A percentile compares a stretch with the other conserved stretches of the same genome.
Evolutionary conservation across 768 basidiomycete species (phyloP).

Genomic region (Lactarius pseudohatsudake): DNA sequence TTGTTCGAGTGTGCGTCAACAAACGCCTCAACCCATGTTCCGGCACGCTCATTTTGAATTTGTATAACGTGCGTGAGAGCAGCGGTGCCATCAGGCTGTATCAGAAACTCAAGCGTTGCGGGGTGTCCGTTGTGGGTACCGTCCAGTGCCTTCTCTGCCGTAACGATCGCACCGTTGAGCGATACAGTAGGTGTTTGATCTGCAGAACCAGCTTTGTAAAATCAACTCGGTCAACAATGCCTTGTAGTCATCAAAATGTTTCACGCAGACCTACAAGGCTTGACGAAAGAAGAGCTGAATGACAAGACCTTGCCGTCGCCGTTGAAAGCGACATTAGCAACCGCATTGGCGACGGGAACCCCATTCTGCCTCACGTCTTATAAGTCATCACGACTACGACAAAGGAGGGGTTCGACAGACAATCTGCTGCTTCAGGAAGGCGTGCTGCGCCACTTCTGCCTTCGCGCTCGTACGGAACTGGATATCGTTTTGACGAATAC

Average conservation of each 20-base stretch:
- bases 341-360: slow-evolving; percentile 41
- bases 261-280: slow-evolving; percentile 37
- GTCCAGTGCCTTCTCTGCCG: slow-evolving; percentile 40
- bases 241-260: background rate
- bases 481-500: slow-evolving; percentile 25
- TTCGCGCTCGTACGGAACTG: slow-evolving; percentile 28
- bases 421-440: slow-evolving; percentile 32
- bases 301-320: slow-evolving; percentile 42
- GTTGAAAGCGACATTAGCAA: slow-evolving; percentile 47
- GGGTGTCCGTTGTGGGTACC: slow-evolving; percentile 45
- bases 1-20: slow-evolving; percentile 59
- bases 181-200: slow-evolving; percentile 41
- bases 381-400: background rate
- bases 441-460: slow-evolving; percentile 27
- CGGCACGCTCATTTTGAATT: slow-evolving; percentile 42
- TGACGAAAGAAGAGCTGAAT: slow-evolving; percentile 50
- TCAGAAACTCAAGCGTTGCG: slow-evolving; percentile 43
- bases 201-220: slow-evolving; percentile 25
- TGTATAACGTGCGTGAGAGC: slow-evolving; percentile 45
- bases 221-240: background rate
- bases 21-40: slow-evolving; percentile 57
- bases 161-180: slow-evolving; percentile 38
- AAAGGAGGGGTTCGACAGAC: slow-evolving; percentile 14
- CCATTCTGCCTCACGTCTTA: slow-evolving; percentile 32
- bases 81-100: slow-evolving; percentile 40